Base-by-base conservation (phyloP, 2,329 filamentous ascomycete genomes). In the Fusarium decemcellulare region DNA sequence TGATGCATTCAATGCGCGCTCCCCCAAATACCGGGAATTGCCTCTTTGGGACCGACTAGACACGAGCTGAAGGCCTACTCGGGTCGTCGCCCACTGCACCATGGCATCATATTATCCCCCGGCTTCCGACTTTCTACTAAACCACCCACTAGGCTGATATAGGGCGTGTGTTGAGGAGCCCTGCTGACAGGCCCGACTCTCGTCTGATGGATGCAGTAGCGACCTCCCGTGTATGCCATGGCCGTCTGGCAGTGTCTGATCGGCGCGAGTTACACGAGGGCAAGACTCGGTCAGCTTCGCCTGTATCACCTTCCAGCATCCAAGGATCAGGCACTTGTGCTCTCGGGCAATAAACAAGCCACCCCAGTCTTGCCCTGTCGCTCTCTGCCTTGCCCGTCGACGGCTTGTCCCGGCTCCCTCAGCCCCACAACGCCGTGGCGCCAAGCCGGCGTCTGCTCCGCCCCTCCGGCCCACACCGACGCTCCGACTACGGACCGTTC, bases 401-500 rank as follows among this genome's bases (percentile, higher is more conserved):
- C 48, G 40, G 44, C 53, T 46, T 56, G 43, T 54, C 29, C 60
- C 57, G 46, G n/a, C 44, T 48, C 44, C 3, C 29, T 32, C 30
- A 54, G 44, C 37, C 61, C 71, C 55, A 44, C 67, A 54, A 61
- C 56, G 50, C 67, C 61, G 67, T 72, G 57, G 50, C 60, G 63
- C 53, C 54, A 56, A 63, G 59, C 61, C 68, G 57, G 66, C 43
- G 14, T 50, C 18, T 50, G 37, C 62, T 73, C 63, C 57, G 66
- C 59, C 57, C 23, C 43, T 34, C 40, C 48, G 52, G 42, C 37
- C 44, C 57, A 18, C 10, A 16, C 47, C 48, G 39, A 37, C 43
- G 43, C 34, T 36, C 59, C 44, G 42, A 60, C 52, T 18, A 34
- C 43, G 51, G 18, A 44, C 53, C 66, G 51, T 59, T 59, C 14